Evolutionary conservation across 805 yeast genomes (phyloP).

Genomic region (Candida nonsorbophila): DNA sequence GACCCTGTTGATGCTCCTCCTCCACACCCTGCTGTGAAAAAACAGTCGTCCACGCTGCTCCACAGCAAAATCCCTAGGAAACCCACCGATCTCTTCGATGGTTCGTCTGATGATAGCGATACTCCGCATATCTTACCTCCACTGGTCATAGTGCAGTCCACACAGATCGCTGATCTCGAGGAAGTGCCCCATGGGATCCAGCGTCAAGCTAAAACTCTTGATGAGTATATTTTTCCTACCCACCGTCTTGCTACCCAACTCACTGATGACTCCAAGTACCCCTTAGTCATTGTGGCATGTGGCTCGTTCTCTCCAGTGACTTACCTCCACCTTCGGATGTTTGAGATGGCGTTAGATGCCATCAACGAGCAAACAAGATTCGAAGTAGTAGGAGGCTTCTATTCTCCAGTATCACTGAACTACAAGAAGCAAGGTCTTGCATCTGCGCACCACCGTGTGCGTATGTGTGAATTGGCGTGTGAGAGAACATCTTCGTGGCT

Average conservation of each 20-base stretch:
- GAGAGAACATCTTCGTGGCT: slow-evolving; percentile 96
- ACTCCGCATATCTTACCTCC: no score
- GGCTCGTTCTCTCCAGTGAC: slow-evolving; percentile 97
- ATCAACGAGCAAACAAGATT: slow-evolving; percentile 87
- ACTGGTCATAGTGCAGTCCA: slow-evolving; percentile 41
- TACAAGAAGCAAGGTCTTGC: slow-evolving; percentile 93
- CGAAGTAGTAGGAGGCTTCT: slow-evolving; percentile 95
- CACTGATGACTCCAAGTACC: slow-evolving; percentile 72
- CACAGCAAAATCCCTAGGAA: slow-evolving; percentile 47
- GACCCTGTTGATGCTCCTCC: slow-evolving; percentile 71
- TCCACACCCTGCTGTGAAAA: slow-evolving; percentile 37
- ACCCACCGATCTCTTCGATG: slow-evolving; percentile 48
- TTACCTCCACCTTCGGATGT: slow-evolving; percentile 91
- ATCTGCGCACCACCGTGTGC: slow-evolving; percentile 79
- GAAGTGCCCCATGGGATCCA: slow-evolving; percentile 94
- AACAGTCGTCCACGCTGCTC: no score
- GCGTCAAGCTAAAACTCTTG: slow-evolving; percentile 73
- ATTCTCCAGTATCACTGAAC: slow-evolving; percentile 90
- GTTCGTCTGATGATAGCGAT: no score
- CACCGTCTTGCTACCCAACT: slow-evolving; percentile 74
- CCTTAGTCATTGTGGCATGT: slow-evolving; percentile 93
- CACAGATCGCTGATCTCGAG: slow-evolving; percentile 87
- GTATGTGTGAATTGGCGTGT: slow-evolving; percentile 98
- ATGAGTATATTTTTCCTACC: slow-evolving; percentile 75
- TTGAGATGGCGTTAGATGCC: slow-evolving; percentile 96